phyloP scores from a whole-genome alignment of 2,329 filamentous ascomycete species.

The Pseudogymnoascus sp. region DNA sequence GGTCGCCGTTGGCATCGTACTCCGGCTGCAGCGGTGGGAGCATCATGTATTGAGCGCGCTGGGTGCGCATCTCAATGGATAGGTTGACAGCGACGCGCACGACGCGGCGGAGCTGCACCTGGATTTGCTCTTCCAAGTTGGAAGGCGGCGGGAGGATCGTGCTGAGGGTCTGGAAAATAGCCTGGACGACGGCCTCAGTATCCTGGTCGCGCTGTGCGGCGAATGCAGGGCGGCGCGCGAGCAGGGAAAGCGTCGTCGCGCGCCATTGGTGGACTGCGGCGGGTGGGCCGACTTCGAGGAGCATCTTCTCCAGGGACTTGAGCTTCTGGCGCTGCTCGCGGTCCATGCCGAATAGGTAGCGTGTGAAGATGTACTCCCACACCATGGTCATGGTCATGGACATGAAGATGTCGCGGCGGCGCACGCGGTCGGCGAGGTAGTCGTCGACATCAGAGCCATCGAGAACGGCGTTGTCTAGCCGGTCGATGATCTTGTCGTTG shows the following conservation, averaged over 20 bases:
- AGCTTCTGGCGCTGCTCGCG: constrained; percentile 95
- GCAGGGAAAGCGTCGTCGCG: constrained; percentile 83
- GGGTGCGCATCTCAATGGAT: constrained; percentile 93
- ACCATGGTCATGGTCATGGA: constrained; percentile 98
- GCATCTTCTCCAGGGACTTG: constrained; percentile 87
- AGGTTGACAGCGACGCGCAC: constrained; percentile 83
- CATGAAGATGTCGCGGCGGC: constrained; percentile 92
- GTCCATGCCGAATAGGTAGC: constrained; percentile 98
- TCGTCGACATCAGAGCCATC: constrained; percentile 89
- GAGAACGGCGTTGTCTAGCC: constrained; percentile 87
- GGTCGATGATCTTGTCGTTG: constrained; percentile 87
- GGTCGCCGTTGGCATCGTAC: constrained; percentile 87
- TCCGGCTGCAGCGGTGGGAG: constrained; percentile 89
- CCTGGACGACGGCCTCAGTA: constrained; percentile 90
- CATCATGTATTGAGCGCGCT: constrained; percentile 98
- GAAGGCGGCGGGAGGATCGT: constrained; percentile 80
- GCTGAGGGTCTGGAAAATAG: constrained; percentile 76
- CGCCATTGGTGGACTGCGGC: constrained; percentile 96
- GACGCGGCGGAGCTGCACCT: constrained; percentile 78
- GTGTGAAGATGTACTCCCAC: constrained; percentile 97
- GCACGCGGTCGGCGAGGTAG: constrained; percentile 81
- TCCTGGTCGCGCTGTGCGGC: constrained; percentile 76
- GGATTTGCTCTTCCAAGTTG: constrained; percentile 71
- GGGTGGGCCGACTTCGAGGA: constrained; percentile 78
- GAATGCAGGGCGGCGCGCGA: constrained; percentile 76